Conservation (phyloP, 495 filamentous ascomycete genomes). For the Tuber calosporum region DNA sequence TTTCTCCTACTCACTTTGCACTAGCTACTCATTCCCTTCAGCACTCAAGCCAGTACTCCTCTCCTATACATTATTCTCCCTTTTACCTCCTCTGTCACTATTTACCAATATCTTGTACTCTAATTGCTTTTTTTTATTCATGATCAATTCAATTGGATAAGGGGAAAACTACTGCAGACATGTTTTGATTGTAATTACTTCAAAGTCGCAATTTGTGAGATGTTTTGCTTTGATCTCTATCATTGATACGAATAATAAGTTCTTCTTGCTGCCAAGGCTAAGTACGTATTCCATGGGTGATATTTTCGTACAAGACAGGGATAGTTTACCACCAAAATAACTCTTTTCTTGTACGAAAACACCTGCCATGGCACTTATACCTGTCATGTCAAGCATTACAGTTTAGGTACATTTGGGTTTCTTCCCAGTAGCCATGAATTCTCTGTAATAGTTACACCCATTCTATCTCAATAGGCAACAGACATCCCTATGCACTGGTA, state of each 20-base stretch:
- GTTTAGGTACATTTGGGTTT: too few relatives aligned
- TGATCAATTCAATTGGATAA: not conserved
- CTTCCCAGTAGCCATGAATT: too few relatives aligned
- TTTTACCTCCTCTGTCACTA: not conserved
- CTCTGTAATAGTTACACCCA: too few relatives aligned
- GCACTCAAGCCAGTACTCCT: not conserved
- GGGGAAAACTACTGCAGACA: not conserved
- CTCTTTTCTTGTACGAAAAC: too few relatives aligned
- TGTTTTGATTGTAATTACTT: not conserved
- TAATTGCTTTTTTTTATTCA: not conserved
- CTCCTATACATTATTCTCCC: not conserved
- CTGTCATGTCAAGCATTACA: too few relatives aligned
- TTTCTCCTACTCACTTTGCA: not conserved
- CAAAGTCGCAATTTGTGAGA: not conserved
- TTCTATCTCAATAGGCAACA: too few relatives aligned
- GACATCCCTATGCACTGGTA: too few relatives aligned
- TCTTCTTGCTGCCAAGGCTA: too few relatives aligned
- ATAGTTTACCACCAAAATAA: too few relatives aligned
- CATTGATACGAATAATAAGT: not conserved
- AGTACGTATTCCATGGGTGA: too few relatives aligned
- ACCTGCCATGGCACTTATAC: too few relatives aligned
- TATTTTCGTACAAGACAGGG: too few relatives aligned
- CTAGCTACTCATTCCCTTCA: not conserved
- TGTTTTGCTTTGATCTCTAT: not conserved
- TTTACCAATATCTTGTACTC: not conserved